A percentile compares a stretch with the other conserved stretches of the same genome.
Evolutionary conservation across 2,329 filamentous ascomycete genomes (phyloP).

Genomic region (Scedosporium minutisporum): DNA sequence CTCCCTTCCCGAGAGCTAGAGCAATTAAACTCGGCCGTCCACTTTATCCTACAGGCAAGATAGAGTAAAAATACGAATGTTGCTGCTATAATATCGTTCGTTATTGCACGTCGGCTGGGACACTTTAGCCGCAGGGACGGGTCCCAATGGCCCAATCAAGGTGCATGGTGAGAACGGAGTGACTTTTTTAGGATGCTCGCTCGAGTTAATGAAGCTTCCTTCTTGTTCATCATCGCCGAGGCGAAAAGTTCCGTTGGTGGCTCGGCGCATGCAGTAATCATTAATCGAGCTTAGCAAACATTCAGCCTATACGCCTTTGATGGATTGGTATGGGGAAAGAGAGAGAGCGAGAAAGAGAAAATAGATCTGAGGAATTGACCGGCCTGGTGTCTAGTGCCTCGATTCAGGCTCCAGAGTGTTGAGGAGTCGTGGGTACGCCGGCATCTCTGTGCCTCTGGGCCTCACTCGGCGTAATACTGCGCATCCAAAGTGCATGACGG

Average conservation of each 20-base stretch:
- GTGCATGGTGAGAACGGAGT: background rate
- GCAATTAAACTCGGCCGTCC: background rate
- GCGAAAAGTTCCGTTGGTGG: background rate
- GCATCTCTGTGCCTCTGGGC: background rate
- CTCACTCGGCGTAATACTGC: conserved; percentile 1
- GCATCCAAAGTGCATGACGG: background rate
- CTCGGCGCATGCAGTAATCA: background rate
- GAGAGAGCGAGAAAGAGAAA: background rate
- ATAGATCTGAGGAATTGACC: background rate
- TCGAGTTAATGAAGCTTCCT: background rate
- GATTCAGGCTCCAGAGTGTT: background rate
- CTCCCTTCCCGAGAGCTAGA: background rate
- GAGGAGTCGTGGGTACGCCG: background rate
- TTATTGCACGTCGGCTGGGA: background rate
- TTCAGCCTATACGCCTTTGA: conserved; percentile 3
- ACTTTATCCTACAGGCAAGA: conserved; percentile 4
- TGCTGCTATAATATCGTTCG: background rate
- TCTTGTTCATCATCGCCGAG: background rate
- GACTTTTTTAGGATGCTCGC: background rate
- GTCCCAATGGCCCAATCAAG: background rate
- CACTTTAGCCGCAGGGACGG: conserved; percentile 3
- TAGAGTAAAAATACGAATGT: conserved; percentile 1
- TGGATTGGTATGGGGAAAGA: background rate
- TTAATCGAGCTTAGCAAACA: background rate
- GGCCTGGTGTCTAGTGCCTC: background rate